Conservation (phyloP, 306 rosid genomes). For the Cicer bijugum region DNA sequence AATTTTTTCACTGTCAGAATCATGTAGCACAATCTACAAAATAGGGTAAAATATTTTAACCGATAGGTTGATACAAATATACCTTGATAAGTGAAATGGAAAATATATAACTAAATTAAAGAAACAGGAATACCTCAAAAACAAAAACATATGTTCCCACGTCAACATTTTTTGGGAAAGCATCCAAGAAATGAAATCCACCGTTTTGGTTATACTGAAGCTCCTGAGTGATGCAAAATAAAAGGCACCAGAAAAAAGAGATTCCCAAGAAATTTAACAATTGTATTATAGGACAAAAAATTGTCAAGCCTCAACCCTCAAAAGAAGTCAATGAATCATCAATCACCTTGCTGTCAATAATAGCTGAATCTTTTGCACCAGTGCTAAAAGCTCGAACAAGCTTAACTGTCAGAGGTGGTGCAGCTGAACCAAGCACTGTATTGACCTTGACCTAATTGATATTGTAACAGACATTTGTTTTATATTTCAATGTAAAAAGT, state of each 20-base stretch:
- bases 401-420: slow-evolving; percentile 86
- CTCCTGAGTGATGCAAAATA: slow-evolving; percentile 58
- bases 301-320: slow-evolving; percentile 27
- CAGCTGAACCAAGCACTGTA: slow-evolving; percentile 90
- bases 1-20: slow-evolving; percentile 54
- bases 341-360: slow-evolving; percentile 69
- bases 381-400: slow-evolving; percentile 68
- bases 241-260: slow-evolving; percentile 30
- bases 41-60: slow-evolving; percentile 35
- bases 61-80: slow-evolving; percentile 21
- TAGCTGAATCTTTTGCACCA: slow-evolving; percentile 65
- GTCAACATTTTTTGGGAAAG: slow-evolving; percentile 63
- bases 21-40: slow-evolving; percentile 70
- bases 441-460: slow-evolving; percentile 79
- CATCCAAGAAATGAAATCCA: slow-evolving; percentile 69
- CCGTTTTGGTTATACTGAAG: slow-evolving; percentile 73
- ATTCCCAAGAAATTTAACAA: slow-evolving; percentile 22
- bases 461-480: slow-evolving; percentile 36
- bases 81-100: slow-evolving; percentile 39
- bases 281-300: background rate
- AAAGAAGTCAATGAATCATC: slow-evolving; percentile 32
- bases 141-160: slow-evolving; percentile 76
- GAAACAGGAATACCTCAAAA: slow-evolving; percentile 72
- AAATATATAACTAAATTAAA: slow-evolving; percentile 31
- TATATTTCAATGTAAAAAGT: slow-evolving; percentile 26